Percentiles rank a stretch among this genome's conserved stretches.
These are phyloP conservation scores for Pichia exigua DNA, from an alignment of 805 yeast genomes.

Conservation along the genomic window DNA sequence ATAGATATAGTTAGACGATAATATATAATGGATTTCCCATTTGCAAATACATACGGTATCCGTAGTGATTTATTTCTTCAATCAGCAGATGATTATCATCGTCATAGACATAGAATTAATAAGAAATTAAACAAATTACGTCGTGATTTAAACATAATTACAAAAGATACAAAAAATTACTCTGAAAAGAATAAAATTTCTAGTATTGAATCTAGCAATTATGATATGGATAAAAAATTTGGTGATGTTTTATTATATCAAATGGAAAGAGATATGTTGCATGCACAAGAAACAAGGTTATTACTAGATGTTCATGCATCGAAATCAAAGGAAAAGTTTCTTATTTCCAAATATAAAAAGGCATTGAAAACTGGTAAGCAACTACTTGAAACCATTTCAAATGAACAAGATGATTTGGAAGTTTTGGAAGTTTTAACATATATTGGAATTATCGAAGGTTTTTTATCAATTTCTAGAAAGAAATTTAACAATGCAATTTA, in stretches of 20 bases:
- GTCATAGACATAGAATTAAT: conserved; percentile 57
- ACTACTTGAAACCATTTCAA: conserved; percentile 33
- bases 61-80: conserved; percentile 58
- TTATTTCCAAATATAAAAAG: conserved; percentile 61
- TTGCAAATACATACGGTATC: conserved; percentile 41
- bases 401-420: conserved; percentile 30
- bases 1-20: neutral
- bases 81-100: conserved; percentile 60
- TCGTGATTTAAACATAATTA: conserved; percentile 52
- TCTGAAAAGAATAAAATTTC: conserved; percentile 39
- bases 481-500: conserved; percentile 48
- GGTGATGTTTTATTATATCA: conserved; percentile 54
- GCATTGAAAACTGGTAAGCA: conserved; percentile 40
- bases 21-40: conserved; percentile 37
- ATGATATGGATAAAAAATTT: conserved; percentile 40
- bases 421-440: conserved; percentile 32
- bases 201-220: conserved; percentile 40
- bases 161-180: conserved; percentile 61
- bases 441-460: conserved; percentile 28
- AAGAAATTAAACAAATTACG: conserved; percentile 57
- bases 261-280: conserved; percentile 73
- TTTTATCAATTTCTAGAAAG: conserved; percentile 41
- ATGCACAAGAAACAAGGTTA: conserved; percentile 55
- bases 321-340: conserved; percentile 39
- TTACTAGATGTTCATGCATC: conserved; percentile 46